Conservation (phyloP, 306 rosid species). For the Adenanthera pavonina region DNA sequence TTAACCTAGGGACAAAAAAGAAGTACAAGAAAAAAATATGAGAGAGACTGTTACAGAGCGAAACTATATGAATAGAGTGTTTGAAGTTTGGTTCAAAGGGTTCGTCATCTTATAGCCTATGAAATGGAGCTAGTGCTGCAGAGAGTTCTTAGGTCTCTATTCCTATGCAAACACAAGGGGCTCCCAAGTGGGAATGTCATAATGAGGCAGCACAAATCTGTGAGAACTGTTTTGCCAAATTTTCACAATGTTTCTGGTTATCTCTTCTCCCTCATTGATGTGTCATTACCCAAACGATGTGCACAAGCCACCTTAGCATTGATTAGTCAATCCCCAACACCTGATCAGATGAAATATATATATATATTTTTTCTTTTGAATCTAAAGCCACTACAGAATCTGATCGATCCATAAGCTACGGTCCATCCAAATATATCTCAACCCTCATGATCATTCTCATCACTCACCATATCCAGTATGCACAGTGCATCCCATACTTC, state of each 20-base stretch:
- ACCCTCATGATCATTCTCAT: conserved; percentile 33
- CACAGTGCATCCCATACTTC: background rate
- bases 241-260: conserved; percentile 39
- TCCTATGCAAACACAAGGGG: conserved; percentile 31
- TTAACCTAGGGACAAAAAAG: background rate
- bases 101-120: background rate
- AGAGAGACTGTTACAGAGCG: background rate
- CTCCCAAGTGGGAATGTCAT: conserved; percentile 48
- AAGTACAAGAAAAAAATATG: background rate
- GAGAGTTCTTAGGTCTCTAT: conserved; percentile 41
- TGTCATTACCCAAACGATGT: conserved; percentile 31
- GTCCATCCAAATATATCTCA: conserved; percentile 32
- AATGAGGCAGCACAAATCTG: conserved; percentile 43
- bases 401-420: conserved; percentile 19
- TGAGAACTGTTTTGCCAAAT: conserved; percentile 48
- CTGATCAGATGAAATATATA: conserved; percentile 40
- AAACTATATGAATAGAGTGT: no score
- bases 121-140: conserved; percentile 10
- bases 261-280: conserved; percentile 11
- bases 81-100: background rate
- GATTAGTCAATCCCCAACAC: conserved; percentile 57
- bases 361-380: no score
- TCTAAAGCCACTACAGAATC: conserved; percentile 38
- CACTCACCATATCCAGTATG: conserved; percentile 11
- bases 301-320: conserved; percentile 39